These are phyloP conservation scores for Chaetomiaceae sp. DNA, from an alignment of 2,329 filamentous ascomycete genomes.

Conservation along the genomic window DNA sequence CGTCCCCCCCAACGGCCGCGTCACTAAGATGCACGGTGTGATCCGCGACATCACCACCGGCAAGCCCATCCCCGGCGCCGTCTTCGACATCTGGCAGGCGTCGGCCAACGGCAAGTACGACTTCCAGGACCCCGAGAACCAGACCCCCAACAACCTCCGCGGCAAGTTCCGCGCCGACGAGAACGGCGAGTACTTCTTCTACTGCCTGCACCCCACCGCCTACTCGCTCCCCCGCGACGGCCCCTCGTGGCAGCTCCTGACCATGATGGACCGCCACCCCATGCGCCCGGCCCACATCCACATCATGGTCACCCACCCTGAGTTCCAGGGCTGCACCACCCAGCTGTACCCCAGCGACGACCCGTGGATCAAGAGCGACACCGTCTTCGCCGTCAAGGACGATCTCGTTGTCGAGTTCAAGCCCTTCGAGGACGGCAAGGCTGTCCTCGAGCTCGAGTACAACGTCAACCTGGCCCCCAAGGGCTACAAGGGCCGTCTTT, in stretches of 20 bases:
- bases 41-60: slow-evolving; percentile 54
- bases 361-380: slow-evolving; percentile 52
- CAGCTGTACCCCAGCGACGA: slow-evolving; percentile 71
- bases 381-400: slow-evolving; percentile 52
- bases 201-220: slow-evolving; percentile 50
- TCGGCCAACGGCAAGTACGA: slow-evolving; percentile 65
- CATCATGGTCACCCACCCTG: slow-evolving; percentile 43
- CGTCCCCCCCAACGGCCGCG: slow-evolving; percentile 44
- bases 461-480: slow-evolving; percentile 33
- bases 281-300: slow-evolving; percentile 58
- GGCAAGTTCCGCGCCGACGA: slow-evolving; percentile 61
- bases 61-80: slow-evolving; percentile 58
- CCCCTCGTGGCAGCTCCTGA: slow-evolving; percentile 48
- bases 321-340: slow-evolving; percentile 36
- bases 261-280: slow-evolving; percentile 50
- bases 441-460: slow-evolving; percentile 36
- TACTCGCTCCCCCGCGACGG: slow-evolving; percentile 42
- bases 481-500: slow-evolving; percentile 28
- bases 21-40: slow-evolving; percentile 60
- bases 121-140: slow-evolving; percentile 62
- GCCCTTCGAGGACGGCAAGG: slow-evolving; percentile 31
- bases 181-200: slow-evolving; percentile 55
- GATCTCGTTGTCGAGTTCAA: slow-evolving; percentile 35
- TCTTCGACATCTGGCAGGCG: slow-evolving; percentile 75
- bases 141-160: slow-evolving; percentile 58